Evolutionary conservation across 108 stramenopile genomes (phyloP), one percentile per base, ranked within the genome.

Genomic region (Skeletonema tropicum): DNA sequence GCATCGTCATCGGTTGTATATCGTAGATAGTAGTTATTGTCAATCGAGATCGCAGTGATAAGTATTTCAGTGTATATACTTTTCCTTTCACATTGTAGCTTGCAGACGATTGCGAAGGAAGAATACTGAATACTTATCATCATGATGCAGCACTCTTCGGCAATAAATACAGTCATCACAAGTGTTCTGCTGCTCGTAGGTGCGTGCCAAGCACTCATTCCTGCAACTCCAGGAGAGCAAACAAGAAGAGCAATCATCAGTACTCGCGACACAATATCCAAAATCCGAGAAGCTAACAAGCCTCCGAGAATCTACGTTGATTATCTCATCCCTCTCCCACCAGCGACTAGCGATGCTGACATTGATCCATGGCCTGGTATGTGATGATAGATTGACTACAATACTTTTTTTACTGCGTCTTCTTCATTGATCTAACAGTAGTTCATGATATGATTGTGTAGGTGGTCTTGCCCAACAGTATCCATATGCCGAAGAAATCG

Each of bases 281-380:
- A 72, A 38, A 67, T 79, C 30, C 71, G 75, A 6, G 70, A 73
- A 12, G 55, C 79, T 0, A 21, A 62, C 30, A 25, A 30, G 19
- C 72, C 81, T 45, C 49, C 64, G 3, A 76, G 76, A 15, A 77
- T 89, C 19, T 89, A 84, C 66, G 62, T 89, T 30, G 88, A 89
- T 33, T 89, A 89, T 32, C 85, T 89, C 13, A 79, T 89, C 30
- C 88, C 88, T 17, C 74, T 89, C 49, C 86, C 88, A 45, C 74
- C 79, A 23, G 88, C 79, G 46, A 89, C 88, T 14, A 59, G 77
- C 55, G 88, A 85, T 35, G 88, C 72, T 11, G 88, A 89, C 39
- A 87, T 89, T 25, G 88, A 89, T 71, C 88, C 88, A 25, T 89
- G 88, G 88, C 88, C 88, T 4, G 88, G 88, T 39, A 12, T 0